Percentiles rank a stretch among this genome's conserved stretches.
These are phyloP conservation scores for Rhododendron simsii DNA, from an alignment of 148 eudicot genomes.

Conservation along the genomic window DNA sequence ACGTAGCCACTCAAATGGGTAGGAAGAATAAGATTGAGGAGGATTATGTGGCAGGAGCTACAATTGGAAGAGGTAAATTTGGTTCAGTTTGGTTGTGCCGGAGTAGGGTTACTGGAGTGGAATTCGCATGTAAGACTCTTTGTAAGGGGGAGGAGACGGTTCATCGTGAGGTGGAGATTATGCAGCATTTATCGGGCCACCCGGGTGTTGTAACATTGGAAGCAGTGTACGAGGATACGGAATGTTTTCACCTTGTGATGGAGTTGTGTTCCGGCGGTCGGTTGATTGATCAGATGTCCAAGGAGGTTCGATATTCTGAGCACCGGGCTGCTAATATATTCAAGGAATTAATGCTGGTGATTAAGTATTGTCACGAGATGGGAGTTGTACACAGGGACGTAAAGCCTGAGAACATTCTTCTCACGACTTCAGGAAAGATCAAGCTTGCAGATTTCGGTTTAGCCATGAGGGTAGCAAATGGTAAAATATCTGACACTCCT, in stretches of 20 bases:
- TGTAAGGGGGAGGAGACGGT: constrained; percentile 91
- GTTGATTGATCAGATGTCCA: constrained; percentile 68
- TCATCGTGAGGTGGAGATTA: constrained; percentile 94
- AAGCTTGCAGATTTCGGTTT: constrained; percentile 93
- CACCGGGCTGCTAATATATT: constrained; percentile 56
- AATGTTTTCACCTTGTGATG: constrained; percentile 81
- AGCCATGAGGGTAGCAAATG: constrained; percentile 75
- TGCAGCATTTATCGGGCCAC: constrained; percentile 98
- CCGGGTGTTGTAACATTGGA: constrained; percentile 78
- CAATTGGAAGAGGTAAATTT: constrained; percentile 79
- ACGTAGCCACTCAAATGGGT: constrained; percentile 73
- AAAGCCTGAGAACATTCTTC: constrained; percentile 83
- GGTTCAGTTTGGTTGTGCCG: constrained; percentile 90
- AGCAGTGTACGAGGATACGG: constrained; percentile 80
- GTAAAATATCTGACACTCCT: constrained; percentile 26
- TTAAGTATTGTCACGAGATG: constrained; percentile 91
- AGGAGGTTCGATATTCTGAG: constrained; percentile 63
- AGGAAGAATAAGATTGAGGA: constrained; percentile 78
- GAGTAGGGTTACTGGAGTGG: constrained; percentile 52
- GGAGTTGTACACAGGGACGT: constrained; percentile 91
- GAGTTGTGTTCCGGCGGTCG: constrained; percentile 83
- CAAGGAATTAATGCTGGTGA: constrained; percentile 74
- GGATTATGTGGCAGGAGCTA: constrained; percentile 51
- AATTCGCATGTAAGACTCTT: constrained; percentile 86
- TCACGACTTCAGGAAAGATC: constrained; percentile 58